Evolutionary conservation across 257 asterid species (phyloP).

Genomic region (Henckelia pumila): DNA sequence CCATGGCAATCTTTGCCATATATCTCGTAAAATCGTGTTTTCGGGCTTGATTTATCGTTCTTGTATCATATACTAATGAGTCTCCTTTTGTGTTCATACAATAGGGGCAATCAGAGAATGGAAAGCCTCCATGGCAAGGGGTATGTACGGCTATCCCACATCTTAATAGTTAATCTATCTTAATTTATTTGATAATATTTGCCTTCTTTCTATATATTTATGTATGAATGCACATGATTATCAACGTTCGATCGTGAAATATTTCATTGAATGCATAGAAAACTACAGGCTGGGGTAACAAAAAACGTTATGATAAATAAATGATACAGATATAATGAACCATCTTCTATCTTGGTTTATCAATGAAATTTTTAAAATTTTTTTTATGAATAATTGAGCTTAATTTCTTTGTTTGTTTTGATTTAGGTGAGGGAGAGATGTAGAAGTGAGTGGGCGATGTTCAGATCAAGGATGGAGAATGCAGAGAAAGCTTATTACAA

Average conservation of each 20-base stretch:
- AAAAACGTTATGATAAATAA: too few species aligned
- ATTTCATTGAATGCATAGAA: too few species aligned
- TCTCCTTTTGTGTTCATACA: constrained; percentile 9
- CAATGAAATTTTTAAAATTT: too few species aligned
- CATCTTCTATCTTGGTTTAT: background rate
- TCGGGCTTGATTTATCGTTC: background rate
- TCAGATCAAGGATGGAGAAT: constrained; percentile 47
- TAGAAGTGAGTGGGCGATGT: constrained; percentile 70
- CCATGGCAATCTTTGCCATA: background rate
- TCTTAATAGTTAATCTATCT: background rate
- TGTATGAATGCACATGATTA: background rate
- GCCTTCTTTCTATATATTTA: background rate
- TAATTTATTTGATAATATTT: too few species aligned
- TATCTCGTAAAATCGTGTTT: too few species aligned
- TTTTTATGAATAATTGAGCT: too few species aligned
- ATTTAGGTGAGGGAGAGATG: constrained; percentile 71
- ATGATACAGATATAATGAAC: too few species aligned
- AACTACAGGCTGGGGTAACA: too few species aligned
- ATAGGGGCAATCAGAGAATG: constrained; percentile 59
- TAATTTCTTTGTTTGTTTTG: constrained; percentile 5
- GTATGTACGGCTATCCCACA: constrained; percentile 34
- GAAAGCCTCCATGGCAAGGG: constrained; percentile 79
- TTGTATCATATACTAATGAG: background rate
- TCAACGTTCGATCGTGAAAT: too few species aligned
- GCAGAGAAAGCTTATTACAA: constrained; percentile 65